Percentiles rank a stretch among this genome's conserved stretches.
phyloP scores from a whole-genome alignment of 2,329 filamentous ascomycete genomes.

The Apiospora kogelbergensis region DNA sequence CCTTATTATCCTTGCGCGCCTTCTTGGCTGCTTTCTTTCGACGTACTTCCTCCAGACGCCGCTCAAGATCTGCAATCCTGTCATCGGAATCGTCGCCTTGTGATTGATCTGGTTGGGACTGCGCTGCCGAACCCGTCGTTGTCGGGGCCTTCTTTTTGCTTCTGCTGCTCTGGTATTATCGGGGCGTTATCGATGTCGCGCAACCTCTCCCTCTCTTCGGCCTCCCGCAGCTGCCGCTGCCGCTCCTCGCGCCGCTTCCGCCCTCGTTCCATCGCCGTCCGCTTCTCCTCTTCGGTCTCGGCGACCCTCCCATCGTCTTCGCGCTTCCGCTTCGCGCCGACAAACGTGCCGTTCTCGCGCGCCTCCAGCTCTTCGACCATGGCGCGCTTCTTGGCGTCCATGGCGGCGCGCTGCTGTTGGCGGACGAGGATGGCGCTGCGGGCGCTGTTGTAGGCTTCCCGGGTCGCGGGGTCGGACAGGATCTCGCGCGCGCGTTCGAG shows the following conservation, averaged over 20 bases:
- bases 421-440: constrained; percentile 70
- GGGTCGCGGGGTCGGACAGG: constrained; percentile 68
- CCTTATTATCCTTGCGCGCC: constrained; percentile 29
- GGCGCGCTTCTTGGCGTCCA: constrained; percentile 69
- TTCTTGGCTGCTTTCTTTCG: constrained; percentile 37
- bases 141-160: neutral
- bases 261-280: constrained; percentile 33
- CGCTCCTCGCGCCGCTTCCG: constrained; percentile 40
- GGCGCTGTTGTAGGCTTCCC: constrained; percentile 75
- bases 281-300: constrained; percentile 28
- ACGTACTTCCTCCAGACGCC: constrained; percentile 36
- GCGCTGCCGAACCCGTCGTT: constrained; percentile 34
- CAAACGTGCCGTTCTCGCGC: constrained; percentile 59
- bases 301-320: constrained; percentile 58
- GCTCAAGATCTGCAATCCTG: constrained; percentile 45
- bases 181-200: constrained; percentile 34
- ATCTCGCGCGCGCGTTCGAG: constrained; percentile 87
- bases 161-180: neutral
- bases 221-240: constrained; percentile 41
- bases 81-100: constrained; percentile 32
- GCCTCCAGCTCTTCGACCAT: constrained; percentile 87
- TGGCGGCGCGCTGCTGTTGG: constrained; percentile 68
- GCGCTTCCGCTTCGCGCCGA: constrained; percentile 33
- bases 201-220: constrained; percentile 39
- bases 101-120: neutral